Conservation (phyloP, 129 eudicot genomes). For the Tagetes erecta region DNA sequence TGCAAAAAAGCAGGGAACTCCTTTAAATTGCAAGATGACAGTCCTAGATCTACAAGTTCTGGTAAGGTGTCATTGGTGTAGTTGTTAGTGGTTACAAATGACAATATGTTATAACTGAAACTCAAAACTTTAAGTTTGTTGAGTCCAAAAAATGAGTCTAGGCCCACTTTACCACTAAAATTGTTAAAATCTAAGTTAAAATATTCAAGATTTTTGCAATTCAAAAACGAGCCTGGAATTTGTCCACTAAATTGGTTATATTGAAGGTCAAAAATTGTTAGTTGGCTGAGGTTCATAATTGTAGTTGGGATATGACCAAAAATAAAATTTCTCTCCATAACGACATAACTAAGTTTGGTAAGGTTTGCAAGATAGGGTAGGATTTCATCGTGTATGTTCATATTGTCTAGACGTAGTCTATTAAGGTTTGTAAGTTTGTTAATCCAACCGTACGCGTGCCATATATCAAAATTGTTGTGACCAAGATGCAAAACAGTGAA, state of each 20-base stretch:
- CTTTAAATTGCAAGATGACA: slow-evolving; percentile 16
- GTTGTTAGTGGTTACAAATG: background rate
- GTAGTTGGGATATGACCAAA: slow-evolving; percentile 16
- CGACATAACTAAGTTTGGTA: background rate
- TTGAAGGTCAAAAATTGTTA: background rate
- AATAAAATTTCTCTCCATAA: background rate
- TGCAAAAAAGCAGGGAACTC: slow-evolving; percentile 13
- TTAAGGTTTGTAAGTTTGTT: slow-evolving; percentile 10
- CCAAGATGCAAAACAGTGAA: background rate
- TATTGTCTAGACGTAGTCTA: background rate
- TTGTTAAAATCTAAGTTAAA: background rate
- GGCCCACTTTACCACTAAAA: slow-evolving; percentile 30
- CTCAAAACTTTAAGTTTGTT: background rate
- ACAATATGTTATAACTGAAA: background rate
- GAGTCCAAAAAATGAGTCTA: slow-evolving; percentile 13
- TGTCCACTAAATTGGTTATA: slow-evolving; percentile 14
- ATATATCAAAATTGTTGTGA: background rate
- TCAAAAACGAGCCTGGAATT: slow-evolving; percentile 23
- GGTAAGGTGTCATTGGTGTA: slow-evolving; percentile 15
- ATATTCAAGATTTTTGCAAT: slow-evolving; percentile 5
- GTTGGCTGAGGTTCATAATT: slow-evolving; percentile 27
- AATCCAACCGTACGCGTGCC: background rate
- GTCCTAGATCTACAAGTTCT: background rate
- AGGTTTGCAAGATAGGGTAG: slow-evolving; percentile 26
- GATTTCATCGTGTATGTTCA: slow-evolving; percentile 25